Evolutionary conservation across 169 alveolate species (phyloP).

Genomic region (Plasmodium ovale): DNA sequence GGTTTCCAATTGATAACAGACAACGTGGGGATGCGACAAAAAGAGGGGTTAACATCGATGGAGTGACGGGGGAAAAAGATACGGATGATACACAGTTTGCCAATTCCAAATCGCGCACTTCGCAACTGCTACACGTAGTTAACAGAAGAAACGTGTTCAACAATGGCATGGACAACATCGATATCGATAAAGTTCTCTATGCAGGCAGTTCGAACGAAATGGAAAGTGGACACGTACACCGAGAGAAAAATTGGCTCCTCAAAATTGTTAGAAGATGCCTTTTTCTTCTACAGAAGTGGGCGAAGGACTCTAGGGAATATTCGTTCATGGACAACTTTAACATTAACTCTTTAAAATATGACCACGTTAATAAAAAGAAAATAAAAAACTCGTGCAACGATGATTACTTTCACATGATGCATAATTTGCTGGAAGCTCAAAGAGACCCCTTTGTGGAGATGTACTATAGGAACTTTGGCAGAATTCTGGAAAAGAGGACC

Average conservation of each 20-base stretch:
- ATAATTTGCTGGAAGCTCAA: conserved; percentile 27
- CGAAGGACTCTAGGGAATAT: conserved; percentile 2
- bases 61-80: not conserved
- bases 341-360: conserved; percentile 28
- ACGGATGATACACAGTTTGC: not conserved
- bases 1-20: not conserved
- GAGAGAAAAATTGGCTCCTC: not conserved
- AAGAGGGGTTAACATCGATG: not conserved
- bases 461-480: conserved; percentile 15
- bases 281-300: not conserved
- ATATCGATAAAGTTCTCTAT: no score
- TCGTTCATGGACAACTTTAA: conserved; percentile 36
- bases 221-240: not conserved
- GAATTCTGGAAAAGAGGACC: not conserved
- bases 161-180: not conserved
- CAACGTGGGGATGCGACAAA: not conserved
- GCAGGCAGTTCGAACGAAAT: not conserved
- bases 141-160: not conserved
- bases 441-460: conserved; percentile 31
- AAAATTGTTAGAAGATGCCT: not conserved
- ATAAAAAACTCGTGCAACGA: conserved; percentile 34
- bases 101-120: not conserved
- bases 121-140: not conserved
- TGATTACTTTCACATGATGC: conserved; percentile 35
- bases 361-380: conserved; percentile 25